phyloP scores from a whole-genome alignment of 352 stramenopile species.

The Albugo candida region DNA sequence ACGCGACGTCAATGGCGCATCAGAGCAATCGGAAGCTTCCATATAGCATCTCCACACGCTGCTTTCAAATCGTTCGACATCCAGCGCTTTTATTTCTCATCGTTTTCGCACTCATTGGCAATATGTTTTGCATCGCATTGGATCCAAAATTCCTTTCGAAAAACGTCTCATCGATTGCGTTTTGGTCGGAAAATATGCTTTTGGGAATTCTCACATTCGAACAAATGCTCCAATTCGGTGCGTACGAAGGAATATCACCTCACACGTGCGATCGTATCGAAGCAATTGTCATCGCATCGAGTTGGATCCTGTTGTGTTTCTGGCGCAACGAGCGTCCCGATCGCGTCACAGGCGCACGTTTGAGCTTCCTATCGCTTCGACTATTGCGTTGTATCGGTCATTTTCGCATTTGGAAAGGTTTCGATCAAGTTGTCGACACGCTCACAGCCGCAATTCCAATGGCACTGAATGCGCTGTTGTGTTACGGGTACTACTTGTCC shows the following conservation, averaged over 20 bases:
- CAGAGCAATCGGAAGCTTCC: conserved; percentile 25
- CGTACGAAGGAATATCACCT: conserved; percentile 34
- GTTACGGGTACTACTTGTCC: conserved; percentile 74
- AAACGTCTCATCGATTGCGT: not conserved
- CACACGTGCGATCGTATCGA: too few species aligned
- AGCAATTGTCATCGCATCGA: too few species aligned
- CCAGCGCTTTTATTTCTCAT: conserved; percentile 61
- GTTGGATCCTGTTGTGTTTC: conserved; percentile 9
- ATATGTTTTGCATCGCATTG: conserved; percentile 51
- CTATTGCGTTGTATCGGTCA: conserved; percentile 48
- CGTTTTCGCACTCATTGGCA: conserved; percentile 23
- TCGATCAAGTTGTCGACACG: conserved; percentile 61
- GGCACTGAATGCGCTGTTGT: conserved; percentile 46
- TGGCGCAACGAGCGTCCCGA: too few species aligned
- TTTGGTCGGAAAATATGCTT: conserved; percentile 12
- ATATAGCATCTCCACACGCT: conserved; percentile 20
- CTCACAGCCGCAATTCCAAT: conserved; percentile 51
- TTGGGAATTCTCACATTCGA: conserved; percentile 47
- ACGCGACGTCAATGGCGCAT: too few species aligned
- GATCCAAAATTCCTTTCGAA: conserved; percentile 32
- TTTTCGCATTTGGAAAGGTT: conserved; percentile 56
- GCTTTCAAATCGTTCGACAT: conserved; percentile 46
- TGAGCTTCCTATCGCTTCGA: conserved; percentile 49
- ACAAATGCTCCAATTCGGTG: conserved; percentile 38
- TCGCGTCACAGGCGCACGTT: conserved; percentile 11